Evolutionary conservation across 2,329 filamentous ascomycete genomes (phyloP).

Genomic region (Dactylellina drechsleri): DNA sequence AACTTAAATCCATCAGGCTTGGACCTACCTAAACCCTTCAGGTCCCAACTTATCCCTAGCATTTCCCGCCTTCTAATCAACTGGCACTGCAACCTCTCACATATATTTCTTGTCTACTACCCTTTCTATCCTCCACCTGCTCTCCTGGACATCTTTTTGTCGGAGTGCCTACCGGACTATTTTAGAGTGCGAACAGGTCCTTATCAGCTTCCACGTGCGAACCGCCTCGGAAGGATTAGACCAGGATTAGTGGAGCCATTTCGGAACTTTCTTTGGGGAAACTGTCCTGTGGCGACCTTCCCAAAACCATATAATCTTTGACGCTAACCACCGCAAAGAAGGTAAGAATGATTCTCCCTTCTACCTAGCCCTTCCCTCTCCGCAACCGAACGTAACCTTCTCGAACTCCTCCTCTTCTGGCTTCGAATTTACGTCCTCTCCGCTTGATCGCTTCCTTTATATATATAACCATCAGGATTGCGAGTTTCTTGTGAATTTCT

Average conservation of each 20-base stretch:
- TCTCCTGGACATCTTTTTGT: constrained; percentile 39
- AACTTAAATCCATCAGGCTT: constrained; percentile 21
- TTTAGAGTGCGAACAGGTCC: constrained; percentile 22
- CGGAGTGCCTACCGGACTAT: constrained; percentile 52
- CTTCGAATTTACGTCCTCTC: neutral
- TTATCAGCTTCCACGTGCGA: constrained; percentile 53
- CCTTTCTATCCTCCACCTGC: constrained; percentile 39
- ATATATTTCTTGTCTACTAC: constrained; percentile 7
- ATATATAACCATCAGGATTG: constrained; percentile 42
- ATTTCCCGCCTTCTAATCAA: neutral
- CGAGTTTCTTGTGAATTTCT: constrained; percentile 36
- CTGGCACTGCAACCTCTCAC: neutral
- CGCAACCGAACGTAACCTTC: constrained; percentile 52
- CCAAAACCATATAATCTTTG: constrained; percentile 24
- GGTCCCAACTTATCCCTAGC: constrained; percentile 2
- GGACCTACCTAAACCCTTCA: constrained; percentile 12
- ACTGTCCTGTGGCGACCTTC: constrained; percentile 43
- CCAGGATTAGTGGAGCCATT: constrained; percentile 34
- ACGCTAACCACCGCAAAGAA: constrained; percentile 48
- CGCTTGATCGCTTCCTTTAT: constrained; percentile 17
- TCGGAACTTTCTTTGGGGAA: constrained; percentile 52
- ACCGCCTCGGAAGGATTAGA: constrained; percentile 45
- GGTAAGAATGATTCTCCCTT: constrained; percentile 39
- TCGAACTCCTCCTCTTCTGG: constrained; percentile 43
- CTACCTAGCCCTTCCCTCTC: constrained; percentile 41